Evolutionary conservation across 208 protist genomes (phyloP).

Genomic region (Phytomonas sp.): DNA sequence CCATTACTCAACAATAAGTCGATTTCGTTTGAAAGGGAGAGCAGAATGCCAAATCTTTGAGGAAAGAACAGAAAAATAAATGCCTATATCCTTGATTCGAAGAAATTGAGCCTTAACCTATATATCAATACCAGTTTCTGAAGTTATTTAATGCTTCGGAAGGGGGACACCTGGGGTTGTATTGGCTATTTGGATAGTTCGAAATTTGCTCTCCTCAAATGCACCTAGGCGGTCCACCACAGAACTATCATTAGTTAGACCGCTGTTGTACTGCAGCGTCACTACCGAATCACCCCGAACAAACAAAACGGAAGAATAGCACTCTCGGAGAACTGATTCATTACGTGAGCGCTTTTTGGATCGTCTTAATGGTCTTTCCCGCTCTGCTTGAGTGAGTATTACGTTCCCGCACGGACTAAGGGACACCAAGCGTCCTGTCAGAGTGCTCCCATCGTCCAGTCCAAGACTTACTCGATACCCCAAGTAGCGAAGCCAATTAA

Average conservation of each 20-base stretch:
- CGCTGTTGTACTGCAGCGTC: conserved; percentile 45
- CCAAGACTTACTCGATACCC: conserved; percentile 58
- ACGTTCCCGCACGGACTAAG: conserved; percentile 55
- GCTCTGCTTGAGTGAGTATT: conserved; percentile 72
- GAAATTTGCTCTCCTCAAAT: conserved; percentile 24
- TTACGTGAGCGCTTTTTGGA: conserved; percentile 3
- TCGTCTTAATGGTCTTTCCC: conserved; percentile 40
- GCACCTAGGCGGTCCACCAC: conserved; percentile 54
- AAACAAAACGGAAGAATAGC: conserved; percentile 66
- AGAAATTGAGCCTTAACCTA: conserved; percentile 10
- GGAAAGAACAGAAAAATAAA: neutral
- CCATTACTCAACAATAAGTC: neutral
- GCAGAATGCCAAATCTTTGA: neutral
- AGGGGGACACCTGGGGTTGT: conserved; percentile 17
- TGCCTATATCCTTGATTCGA: neutral
- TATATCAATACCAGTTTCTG: neutral
- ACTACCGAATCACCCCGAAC: conserved; percentile 58
- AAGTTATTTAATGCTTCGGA: neutral
- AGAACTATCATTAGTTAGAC: conserved; percentile 51
- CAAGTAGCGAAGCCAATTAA: conserved; percentile 40
- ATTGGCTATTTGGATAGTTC: conserved; percentile 56
- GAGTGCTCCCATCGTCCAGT: conserved; percentile 57
- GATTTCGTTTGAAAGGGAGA: neutral
- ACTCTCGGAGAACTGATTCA: conserved; percentile 25
- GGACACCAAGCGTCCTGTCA: conserved; percentile 68